Percentiles rank a stretch among this genome's conserved stretches.
Evolutionary conservation across 495 filamentous ascomycete species (phyloP).

Genomic region (Evernia prunastri): DNA sequence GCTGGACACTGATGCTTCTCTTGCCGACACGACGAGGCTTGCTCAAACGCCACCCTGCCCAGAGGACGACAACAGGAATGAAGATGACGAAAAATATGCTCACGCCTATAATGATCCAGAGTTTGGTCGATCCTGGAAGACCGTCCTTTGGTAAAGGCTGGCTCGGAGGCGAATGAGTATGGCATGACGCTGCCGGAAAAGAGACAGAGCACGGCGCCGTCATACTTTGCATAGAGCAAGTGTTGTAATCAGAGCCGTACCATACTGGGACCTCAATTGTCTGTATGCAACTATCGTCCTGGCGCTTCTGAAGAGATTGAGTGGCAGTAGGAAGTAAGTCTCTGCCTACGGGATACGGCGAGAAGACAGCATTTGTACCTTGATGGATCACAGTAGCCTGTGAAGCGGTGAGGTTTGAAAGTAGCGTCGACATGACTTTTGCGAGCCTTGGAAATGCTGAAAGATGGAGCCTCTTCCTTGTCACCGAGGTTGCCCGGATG

Average conservation of each 20-base stretch:
- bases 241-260: background rate
- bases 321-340: background rate
- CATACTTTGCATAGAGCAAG: background rate
- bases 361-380: background rate
- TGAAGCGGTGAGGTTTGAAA: no score
- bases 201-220: background rate
- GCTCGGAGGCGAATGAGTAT: background rate
- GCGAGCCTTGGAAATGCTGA: no score
- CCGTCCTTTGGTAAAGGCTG: background rate
- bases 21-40: background rate
- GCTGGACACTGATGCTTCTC: background rate
- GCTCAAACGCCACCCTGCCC: background rate
- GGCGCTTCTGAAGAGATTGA: background rate
- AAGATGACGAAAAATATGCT: background rate
- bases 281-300: background rate
- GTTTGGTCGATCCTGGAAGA: background rate
- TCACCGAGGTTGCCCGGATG: no score
- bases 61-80: background rate
- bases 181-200: background rate
- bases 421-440: no score
- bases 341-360: background rate
- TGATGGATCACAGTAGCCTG: no score
- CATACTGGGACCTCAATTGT: background rate
- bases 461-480: no score
- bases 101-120: background rate